Percentiles rank a stretch among this genome's conserved stretches.
phyloP scores from a whole-genome alignment of 1,139 yeast genomes.

The Kodamaea anthophila region DNA sequence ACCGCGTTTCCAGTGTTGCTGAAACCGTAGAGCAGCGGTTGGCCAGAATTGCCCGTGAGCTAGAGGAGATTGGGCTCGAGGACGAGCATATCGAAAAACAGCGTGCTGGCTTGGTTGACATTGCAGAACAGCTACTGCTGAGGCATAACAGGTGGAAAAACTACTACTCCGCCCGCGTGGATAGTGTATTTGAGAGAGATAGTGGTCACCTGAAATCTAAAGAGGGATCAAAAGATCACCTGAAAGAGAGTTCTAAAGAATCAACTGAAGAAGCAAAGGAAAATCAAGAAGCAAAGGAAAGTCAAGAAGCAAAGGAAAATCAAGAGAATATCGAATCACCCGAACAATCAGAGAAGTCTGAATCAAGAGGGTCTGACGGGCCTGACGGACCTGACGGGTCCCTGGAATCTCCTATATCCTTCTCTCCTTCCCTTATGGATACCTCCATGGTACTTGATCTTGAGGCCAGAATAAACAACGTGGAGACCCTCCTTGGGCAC shows the following conservation, averaged over 20 bases:
- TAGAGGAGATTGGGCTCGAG: slow-evolving; percentile 28
- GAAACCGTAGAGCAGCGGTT: slow-evolving; percentile 42
- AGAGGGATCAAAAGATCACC: no score
- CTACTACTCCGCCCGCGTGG: slow-evolving; percentile 1
- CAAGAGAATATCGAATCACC: neutral
- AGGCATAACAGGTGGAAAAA: neutral
- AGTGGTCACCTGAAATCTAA: neutral
- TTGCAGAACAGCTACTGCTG: neutral
- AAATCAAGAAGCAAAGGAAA: neutral
- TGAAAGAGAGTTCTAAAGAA: no score
- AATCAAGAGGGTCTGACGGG: no score
- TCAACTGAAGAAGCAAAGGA: neutral
- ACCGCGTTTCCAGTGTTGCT: slow-evolving; percentile 15
- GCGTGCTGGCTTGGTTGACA: slow-evolving; percentile 7
- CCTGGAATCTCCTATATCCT: no score
- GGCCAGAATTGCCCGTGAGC: slow-evolving; percentile 39
- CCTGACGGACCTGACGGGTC: no score
- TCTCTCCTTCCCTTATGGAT: slow-evolving; percentile 8
- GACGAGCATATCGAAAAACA: slow-evolving; percentile 6
- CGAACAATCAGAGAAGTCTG: no score
- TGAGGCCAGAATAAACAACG: slow-evolving; percentile 19
- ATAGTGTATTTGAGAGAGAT: neutral
- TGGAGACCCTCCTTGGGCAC: slow-evolving; percentile 20
- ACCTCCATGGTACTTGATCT: slow-evolving; percentile 14
- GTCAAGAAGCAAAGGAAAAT: neutral